Conservation (phyloP, 192 early-diverging fungal species). For the Funneliformis mosseae region DNA sequence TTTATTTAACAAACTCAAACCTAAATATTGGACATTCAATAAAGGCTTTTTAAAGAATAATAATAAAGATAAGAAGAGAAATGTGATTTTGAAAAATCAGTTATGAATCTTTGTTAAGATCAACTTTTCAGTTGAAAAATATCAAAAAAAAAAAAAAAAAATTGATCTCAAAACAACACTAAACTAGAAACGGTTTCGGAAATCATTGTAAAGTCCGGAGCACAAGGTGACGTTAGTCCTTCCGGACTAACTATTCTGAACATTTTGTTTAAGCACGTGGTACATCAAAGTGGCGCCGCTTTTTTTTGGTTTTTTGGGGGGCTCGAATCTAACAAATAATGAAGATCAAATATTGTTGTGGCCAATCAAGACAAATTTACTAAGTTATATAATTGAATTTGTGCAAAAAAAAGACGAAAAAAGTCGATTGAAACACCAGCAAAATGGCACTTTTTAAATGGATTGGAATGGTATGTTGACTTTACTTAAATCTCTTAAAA, state of each 20-base stretch:
- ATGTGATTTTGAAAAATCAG: background rate
- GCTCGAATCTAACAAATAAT: too few relatives aligned
- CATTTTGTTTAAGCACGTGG: too few relatives aligned
- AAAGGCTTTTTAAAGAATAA: background rate
- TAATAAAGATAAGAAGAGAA: background rate
- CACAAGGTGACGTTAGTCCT: too few relatives aligned
- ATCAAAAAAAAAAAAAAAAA: too few relatives aligned
- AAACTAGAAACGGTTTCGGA: too few relatives aligned
- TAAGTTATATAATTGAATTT: background rate
- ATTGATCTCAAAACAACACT: too few relatives aligned
- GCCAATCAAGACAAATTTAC: background rate
- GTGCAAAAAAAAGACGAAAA: background rate
- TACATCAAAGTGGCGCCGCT: too few relatives aligned
- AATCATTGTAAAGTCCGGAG: too few relatives aligned
- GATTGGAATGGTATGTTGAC: background rate
- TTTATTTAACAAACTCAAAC: background rate
- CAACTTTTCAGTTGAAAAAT: too few relatives aligned
- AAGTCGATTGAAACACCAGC: background rate
- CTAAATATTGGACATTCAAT: too few relatives aligned
- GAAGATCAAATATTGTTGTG: background rate
- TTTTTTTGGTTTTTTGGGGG: too few relatives aligned
- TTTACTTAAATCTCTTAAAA: background rate
- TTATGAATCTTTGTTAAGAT: background rate
- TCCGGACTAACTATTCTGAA: too few relatives aligned
- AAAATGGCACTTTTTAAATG: slow-evolving; percentile 17